These are phyloP conservation scores for Penicillium sp. DNA, from an alignment of 2,329 filamentous ascomycete species.

Conservation along the genomic window DNA sequence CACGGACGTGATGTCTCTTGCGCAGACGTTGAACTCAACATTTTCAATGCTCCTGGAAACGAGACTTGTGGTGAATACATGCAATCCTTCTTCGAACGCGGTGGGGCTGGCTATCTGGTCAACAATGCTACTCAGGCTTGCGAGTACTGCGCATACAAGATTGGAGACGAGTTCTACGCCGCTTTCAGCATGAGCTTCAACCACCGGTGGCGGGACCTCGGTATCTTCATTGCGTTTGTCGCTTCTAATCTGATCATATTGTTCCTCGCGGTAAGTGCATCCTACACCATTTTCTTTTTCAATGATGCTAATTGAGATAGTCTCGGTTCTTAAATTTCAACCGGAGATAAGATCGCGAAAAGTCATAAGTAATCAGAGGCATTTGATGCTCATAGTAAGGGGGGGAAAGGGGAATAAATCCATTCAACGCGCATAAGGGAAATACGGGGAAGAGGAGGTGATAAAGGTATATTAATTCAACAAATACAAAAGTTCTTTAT, in stretches of 20 bases:
- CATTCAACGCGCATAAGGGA: too few relatives aligned
- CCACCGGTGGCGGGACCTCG: constrained; percentile 79
- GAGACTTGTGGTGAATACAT: constrained; percentile 78
- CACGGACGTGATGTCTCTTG: constrained; percentile 69
- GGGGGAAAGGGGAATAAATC: too few relatives aligned
- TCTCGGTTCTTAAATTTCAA: constrained; percentile 54
- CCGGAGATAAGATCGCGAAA: constrained; percentile 38
- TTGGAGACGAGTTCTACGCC: constrained; percentile 80
- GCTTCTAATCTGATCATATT: constrained; percentile 73
- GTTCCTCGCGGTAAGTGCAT: constrained; percentile 58
- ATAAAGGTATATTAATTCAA: background rate
- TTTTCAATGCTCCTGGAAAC: constrained; percentile 68
- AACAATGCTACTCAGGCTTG: constrained; percentile 69
- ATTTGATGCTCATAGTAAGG: too few relatives aligned
- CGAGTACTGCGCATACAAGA: constrained; percentile 78
- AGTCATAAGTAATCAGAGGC: too few relatives aligned
- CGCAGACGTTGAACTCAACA: constrained; percentile 63
- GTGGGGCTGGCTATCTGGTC: constrained; percentile 74
- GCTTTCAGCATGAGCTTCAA: constrained; percentile 69
- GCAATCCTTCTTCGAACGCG: constrained; percentile 67
- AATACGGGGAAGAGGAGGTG: background rate
- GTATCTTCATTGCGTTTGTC: constrained; percentile 77
- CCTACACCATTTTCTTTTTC: constrained; percentile 4
- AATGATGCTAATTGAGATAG: constrained; percentile 27
- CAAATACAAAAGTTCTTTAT: background rate